phyloP scores from a whole-genome alignment of 129 eudicot species.

The Lactuca saligna region DNA sequence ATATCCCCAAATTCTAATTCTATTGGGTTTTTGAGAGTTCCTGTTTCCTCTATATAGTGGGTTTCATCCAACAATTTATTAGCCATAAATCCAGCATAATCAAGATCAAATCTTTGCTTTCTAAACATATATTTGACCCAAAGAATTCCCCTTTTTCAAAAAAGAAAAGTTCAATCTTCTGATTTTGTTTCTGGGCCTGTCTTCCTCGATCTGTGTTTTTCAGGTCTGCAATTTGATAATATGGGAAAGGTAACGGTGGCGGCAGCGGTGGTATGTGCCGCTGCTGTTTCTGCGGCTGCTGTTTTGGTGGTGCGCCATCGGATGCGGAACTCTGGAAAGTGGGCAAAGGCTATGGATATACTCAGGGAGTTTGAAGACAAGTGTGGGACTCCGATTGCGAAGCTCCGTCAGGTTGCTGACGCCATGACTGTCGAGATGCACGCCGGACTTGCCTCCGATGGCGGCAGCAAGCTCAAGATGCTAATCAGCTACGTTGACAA shows the following conservation, averaged over 20 bases:
- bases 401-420: conserved; percentile 85
- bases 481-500: conserved; percentile 90
- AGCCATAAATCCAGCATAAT: conserved; percentile 11
- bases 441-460: conserved; percentile 95
- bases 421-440: conserved; percentile 99
- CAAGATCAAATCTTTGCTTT: conserved; percentile 27
- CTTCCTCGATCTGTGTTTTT: conserved; percentile 18
- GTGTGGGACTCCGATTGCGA: conserved; percentile 58
- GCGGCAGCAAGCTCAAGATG: conserved; percentile 98
- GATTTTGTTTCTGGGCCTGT: not conserved
- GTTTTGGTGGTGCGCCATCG: conserved; percentile 62
- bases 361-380: conserved; percentile 69
- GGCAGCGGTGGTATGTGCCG: conserved; percentile 68
- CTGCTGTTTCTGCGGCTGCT: conserved; percentile 79
- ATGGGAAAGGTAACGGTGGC: conserved; percentile 85
- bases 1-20: conserved; percentile 22
- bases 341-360: conserved; percentile 66
- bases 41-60: not conserved
- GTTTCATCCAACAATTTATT: not conserved
- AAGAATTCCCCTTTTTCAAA: conserved; percentile 11
- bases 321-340: conserved; percentile 66
- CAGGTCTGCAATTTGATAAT: conserved; percentile 7
- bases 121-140: conserved; percentile 1
- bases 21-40: not conserved
- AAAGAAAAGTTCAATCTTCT: conserved; percentile 6